Conservation (phyloP, 345 rosid species). For the Eucalyptus cloeziana region DNA sequence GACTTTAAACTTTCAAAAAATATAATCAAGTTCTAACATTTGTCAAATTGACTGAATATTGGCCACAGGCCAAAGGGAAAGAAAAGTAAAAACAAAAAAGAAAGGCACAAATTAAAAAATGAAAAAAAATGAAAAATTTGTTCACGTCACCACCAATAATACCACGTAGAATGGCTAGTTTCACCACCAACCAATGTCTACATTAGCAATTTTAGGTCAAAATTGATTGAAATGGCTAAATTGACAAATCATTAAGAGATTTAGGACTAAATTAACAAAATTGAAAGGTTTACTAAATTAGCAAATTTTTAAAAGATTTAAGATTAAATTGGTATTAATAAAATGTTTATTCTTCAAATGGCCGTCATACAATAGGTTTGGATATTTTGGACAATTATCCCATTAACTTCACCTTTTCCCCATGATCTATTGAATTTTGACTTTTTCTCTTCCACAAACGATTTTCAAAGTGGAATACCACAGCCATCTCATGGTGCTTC, state of each 20-base stretch:
- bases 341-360: not conserved
- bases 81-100: no score
- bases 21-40: rapidly evolving
- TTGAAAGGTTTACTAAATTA: no score
- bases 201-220: not conserved
- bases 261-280: not conserved
- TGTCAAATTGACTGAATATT: rapidly evolving
- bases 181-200: rapidly evolving
- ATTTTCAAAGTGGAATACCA: not conserved
- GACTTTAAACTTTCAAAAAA: not conserved
- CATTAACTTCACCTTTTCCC: not conserved
- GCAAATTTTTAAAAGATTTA: no score
- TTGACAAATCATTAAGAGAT: rapidly evolving
- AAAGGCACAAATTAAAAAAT: no score
- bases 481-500: not conserved
- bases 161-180: not conserved
- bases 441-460: not conserved
- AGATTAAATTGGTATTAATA: no score
- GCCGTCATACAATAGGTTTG: not conserved
- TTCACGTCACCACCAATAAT: not conserved
- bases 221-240: not conserved
- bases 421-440: no score
- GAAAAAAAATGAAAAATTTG: rapidly evolving
- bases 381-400: not conserved
- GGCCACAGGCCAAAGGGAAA: not conserved